Base-by-base conservation (phyloP, 108 stramenopile species). In the Cyclostephanos invisitatus region DNA sequence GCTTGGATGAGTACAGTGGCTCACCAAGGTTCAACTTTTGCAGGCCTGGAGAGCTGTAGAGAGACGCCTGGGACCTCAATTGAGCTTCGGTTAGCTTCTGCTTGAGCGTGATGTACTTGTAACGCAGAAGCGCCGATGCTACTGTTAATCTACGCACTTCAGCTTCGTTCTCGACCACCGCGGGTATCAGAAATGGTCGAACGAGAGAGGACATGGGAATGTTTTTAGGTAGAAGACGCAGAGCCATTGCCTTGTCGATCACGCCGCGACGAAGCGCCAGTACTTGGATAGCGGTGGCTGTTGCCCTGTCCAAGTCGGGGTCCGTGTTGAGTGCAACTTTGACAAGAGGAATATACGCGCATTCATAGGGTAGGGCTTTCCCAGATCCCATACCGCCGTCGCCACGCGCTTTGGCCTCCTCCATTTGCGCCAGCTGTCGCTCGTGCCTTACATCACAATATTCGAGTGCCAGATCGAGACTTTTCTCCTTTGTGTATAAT, bases 381-480 rank as follows among this genome's bases (percentile, higher is more conserved):
- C 7, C 17, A 9, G 28, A 20, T 21, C 38, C 62, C 62, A 67
- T 44, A 6, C 17, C 49, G 21, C 7, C 48, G 46, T 25, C 48
- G 15, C 77, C 67, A n/a, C 64, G 51, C 11, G 61, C 70, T 56
- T 81, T 83, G 50, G 80, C 65, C 49, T 64, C 74, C 62, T 90
- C 88, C n/a, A 72, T 64, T 57, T 72, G 32, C 17, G 79, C 85
- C 65, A 73, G 59, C 40, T 86, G 78, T 15, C 80, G 77, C 38
- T 90, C 88, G 68, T 92, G 72, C 18, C 88, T 72, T 44, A 84
- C 72, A 78, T 96, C 95, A 63, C 95, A 96, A 54, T 94, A 96
- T 44, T 91, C 92, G 22, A 96, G 71, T 17, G 95, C 95, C 61
- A 94, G 51, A 56, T 92, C 89, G 50, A 96, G 76, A 67, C 87